phyloP scores from a whole-genome alignment of 345 rosid species.

The Acer negundo region DNA sequence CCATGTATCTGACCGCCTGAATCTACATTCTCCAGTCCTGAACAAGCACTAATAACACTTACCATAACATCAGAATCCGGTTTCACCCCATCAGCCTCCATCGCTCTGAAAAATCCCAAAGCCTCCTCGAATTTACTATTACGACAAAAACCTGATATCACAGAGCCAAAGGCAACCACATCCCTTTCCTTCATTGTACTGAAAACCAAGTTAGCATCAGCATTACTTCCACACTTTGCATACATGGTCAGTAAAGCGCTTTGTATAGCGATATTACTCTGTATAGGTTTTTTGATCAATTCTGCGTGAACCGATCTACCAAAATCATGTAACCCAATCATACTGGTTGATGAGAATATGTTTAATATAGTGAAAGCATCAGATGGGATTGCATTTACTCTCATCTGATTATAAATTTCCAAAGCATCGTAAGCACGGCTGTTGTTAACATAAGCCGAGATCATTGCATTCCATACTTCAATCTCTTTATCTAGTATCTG shows the following conservation, averaged over 20 bases:
- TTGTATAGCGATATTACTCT: slow-evolving; percentile 36
- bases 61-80: slow-evolving; percentile 71
- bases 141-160: slow-evolving; percentile 71
- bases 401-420: slow-evolving; percentile 50
- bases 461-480: slow-evolving; percentile 75
- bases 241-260: slow-evolving; percentile 65
- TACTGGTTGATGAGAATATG: slow-evolving; percentile 52
- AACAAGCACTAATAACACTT: slow-evolving; percentile 52
- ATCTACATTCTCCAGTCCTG: slow-evolving; percentile 50
- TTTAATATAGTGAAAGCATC: slow-evolving; percentile 66
- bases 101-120: slow-evolving; percentile 42
- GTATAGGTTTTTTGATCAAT: slow-evolving; percentile 52
- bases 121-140: slow-evolving; percentile 59
- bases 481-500: slow-evolving; percentile 41
- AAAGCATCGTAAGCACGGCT: slow-evolving; percentile 43
- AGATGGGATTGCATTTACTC: slow-evolving; percentile 32
- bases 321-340: slow-evolving; percentile 39
- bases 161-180: slow-evolving; percentile 70
- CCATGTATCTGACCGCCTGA: slow-evolving; percentile 60
- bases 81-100: slow-evolving; percentile 47
- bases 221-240: slow-evolving; percentile 46
- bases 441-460: slow-evolving; percentile 62
- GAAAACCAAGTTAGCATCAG: slow-evolving; percentile 54
- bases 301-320: slow-evolving; percentile 74
- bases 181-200: slow-evolving; percentile 52